Evolutionary conservation across 768 basidiomycete genomes (phyloP).

Genomic region (Rhodotorula paludigena): DNA sequence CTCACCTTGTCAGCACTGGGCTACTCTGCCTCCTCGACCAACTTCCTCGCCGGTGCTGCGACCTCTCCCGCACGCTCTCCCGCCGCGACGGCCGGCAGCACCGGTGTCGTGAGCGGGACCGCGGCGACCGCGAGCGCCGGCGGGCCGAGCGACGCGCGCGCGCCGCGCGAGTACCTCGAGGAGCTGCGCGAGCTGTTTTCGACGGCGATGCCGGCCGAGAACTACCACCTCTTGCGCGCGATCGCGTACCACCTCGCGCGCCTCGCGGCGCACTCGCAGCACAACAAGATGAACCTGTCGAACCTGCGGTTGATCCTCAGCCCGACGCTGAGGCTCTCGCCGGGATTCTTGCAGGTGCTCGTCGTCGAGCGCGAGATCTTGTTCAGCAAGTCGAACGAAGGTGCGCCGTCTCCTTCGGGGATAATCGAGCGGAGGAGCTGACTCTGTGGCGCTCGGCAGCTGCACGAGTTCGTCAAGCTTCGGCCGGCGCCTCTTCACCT

Average conservation of each 20-base stretch:
- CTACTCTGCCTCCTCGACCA: constrained; percentile 9
- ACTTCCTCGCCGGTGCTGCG: constrained; percentile 5
- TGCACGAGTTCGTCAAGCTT: neutral
- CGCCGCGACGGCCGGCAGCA: neutral
- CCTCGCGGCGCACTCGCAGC: constrained; percentile 15
- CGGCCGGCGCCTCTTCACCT: neutral
- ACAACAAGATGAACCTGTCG: constrained; percentile 41
- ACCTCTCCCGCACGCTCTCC: neutral
- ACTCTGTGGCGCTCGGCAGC: neutral
- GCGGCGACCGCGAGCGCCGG: neutral
- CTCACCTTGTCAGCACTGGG: constrained; percentile 6
- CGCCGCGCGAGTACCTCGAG: constrained; percentile 11
- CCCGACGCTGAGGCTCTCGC: constrained; percentile 40
- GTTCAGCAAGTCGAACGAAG: constrained; percentile 25
- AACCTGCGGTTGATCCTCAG: constrained; percentile 41
- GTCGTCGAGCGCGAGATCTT: constrained; percentile 39
- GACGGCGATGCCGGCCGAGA: constrained; percentile 28
- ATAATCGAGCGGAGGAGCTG: too few relatives aligned
- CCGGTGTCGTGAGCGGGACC: neutral
- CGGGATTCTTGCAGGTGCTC: constrained; percentile 36
- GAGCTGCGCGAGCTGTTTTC: constrained; percentile 13
- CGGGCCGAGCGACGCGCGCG: neutral
- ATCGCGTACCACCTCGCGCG: constrained; percentile 39
- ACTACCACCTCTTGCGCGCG: constrained; percentile 35
- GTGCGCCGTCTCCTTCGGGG: neutral